Percentiles rank a stretch among this genome's conserved stretches.
Evolutionary conservation across 768 basidiomycete species (phyloP).

Genomic region (Favolaschia claudopus): DNA sequence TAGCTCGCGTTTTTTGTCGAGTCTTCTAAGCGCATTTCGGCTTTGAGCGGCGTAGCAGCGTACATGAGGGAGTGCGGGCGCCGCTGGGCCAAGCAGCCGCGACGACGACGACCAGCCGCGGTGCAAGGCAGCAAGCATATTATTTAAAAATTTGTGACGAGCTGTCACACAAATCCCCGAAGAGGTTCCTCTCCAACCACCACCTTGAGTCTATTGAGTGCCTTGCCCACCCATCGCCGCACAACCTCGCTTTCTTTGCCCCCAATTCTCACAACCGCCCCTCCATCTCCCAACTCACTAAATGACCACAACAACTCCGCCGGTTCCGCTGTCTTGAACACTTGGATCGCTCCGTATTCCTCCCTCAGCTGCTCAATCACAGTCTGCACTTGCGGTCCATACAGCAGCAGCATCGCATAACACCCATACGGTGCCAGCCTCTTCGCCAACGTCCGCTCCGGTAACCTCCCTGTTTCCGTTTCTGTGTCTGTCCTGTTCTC

Average conservation of each 20-base stretch:
- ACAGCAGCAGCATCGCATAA: constrained; percentile 87
- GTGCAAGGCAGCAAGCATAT: constrained; percentile 19
- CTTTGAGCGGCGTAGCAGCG: constrained; percentile 49
- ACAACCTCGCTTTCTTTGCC: constrained; percentile 81
- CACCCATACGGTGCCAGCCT: constrained; percentile 84
- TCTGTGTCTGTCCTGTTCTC: constrained; percentile 53
- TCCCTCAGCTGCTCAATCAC: constrained; percentile 57
- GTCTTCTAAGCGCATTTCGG: constrained; percentile 35
- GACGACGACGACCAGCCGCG: constrained; percentile 2
- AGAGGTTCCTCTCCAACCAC: constrained; percentile 72
- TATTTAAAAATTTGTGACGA: too few species aligned
- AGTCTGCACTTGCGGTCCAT: constrained; percentile 65
- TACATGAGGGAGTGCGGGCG: constrained; percentile 2
- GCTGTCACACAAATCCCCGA: too few species aligned
- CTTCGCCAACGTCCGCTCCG: constrained; percentile 59
- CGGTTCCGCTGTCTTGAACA: constrained; percentile 69
- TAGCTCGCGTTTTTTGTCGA: constrained; percentile 43
- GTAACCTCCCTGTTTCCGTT: constrained; percentile 30
- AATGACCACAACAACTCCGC: constrained; percentile 83
- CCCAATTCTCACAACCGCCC: constrained; percentile 75
- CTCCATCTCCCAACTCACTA: constrained; percentile 60
- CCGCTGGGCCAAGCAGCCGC: not conserved
- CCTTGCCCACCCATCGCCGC: constrained; percentile 69
- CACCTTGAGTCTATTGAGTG: constrained; percentile 57
- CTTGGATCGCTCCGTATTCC: constrained; percentile 60